Conservation (phyloP, 495 filamentous ascomycete genomes). For the Aspergillus nanangensis region DNA sequence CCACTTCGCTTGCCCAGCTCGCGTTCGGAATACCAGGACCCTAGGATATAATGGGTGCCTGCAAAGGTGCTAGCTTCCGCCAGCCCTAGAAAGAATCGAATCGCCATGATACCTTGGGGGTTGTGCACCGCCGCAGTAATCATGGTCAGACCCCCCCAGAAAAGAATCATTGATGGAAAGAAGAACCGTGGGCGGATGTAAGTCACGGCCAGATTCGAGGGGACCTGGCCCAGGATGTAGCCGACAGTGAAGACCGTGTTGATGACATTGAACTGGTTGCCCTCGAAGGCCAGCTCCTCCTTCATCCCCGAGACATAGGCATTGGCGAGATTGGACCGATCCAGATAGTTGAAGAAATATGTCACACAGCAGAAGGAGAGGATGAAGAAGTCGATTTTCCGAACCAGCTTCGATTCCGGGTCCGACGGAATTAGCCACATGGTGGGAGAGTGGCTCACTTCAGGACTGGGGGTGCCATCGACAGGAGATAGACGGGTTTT, state of each 20-base stretch:
- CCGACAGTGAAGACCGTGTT: constrained; percentile 44
- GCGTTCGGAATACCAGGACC: constrained; percentile 60
- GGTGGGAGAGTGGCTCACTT: too few species aligned
- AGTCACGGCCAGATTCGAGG: constrained; percentile 55
- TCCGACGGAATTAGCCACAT: constrained; percentile 9
- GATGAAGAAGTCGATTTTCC: constrained; percentile 56
- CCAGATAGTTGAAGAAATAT: constrained; percentile 51
- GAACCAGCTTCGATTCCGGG: constrained; percentile 17
- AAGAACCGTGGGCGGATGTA: constrained; percentile 55
- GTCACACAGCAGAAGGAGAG: constrained; percentile 59
- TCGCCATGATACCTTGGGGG: constrained; percentile 55
- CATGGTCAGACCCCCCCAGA: constrained; percentile 61
- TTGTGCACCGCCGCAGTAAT: constrained; percentile 46
- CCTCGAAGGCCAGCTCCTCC: constrained; percentile 53
- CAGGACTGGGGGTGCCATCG: too few species aligned
- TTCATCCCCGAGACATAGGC: constrained; percentile 67
- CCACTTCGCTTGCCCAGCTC: constrained; percentile 60
- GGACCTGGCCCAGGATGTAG: constrained; percentile 58
- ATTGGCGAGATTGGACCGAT: constrained; percentile 56
- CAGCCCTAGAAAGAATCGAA: constrained; percentile 66
- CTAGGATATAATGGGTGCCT: constrained; percentile 62
- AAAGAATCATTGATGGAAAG: constrained; percentile 56
- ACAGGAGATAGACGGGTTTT: neutral
- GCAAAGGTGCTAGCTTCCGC: constrained; percentile 57
- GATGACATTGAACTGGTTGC: constrained; percentile 55